Base-by-base conservation (phyloP, 179 eudicot genomes). In the Patellifolia procumbens region DNA sequence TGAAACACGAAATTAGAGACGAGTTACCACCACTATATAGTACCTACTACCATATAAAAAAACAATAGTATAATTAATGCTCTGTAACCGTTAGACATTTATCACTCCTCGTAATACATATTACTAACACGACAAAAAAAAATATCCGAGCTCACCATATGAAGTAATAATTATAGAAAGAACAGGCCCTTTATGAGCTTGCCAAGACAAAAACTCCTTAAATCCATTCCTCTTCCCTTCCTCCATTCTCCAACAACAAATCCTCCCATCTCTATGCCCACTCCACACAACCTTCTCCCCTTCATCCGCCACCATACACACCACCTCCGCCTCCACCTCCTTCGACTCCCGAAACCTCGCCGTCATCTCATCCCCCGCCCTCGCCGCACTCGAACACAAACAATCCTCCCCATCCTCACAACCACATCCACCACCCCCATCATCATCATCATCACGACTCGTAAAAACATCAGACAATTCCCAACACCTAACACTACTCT, bases 201-300 rank as follows among this genome's bases (percentile, higher is more conserved):
- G 96, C 97, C 99, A 91, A 0, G 92, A 88, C 60, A 95, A 81
- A 32, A 83, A 75, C 82, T 91, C 97, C 68, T 68, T 76, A 75
- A 94, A 88, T 5, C 83, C 83, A 68, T 76, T 80, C 45, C 77
- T 72, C 75, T 56, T 56, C 70, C 73, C 43, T 56, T 72, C 79
- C 46, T 80, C 81, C 89, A 95, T 89, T 81, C 80, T 90, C 99
- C 99, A 95, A 70, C 92, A 86, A 83, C 86, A 76, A 72, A 95
- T 91, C 84, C 68, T 90, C 32, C 98, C 99, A 74, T 91, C 99
- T 48, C 32, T 86, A 62, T 90, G 91, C 68, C 99, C 98, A 81
- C 89, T 93, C 98, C 98, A 95, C 74, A 95, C 88, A 55, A 91
- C 86, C 51, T 86, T 74, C 58, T 52, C 85, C 49, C 86, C 94